phyloP scores from a whole-genome alignment of 208 protist species.

The Trypanosoma melophagium region DNA sequence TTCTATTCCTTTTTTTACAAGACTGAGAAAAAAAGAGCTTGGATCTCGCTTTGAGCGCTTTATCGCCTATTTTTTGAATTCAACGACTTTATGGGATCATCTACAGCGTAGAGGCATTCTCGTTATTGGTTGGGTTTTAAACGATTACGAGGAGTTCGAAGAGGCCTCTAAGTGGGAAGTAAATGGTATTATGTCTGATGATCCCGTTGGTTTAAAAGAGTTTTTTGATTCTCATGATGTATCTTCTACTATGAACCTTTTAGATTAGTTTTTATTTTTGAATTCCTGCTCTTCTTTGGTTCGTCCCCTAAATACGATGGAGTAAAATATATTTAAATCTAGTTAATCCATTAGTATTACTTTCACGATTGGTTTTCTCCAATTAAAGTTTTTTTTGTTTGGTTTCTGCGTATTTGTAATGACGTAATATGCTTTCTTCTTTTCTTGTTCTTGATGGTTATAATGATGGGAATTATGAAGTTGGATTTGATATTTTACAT shows the following conservation, averaged over 20 bases:
- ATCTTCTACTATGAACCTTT: slow-evolving; percentile 20
- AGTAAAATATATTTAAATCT: too few species aligned
- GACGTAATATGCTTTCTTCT: too few species aligned
- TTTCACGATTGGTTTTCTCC: neutral
- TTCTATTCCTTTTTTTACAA: slow-evolving; percentile 71
- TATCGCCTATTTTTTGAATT: slow-evolving; percentile 44
- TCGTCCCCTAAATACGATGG: neutral
- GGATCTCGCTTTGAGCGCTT: slow-evolving; percentile 24
- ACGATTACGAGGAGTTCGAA: slow-evolving; percentile 61
- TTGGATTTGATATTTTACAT: slow-evolving; percentile 5
- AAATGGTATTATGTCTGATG: slow-evolving; percentile 78
- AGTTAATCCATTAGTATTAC: too few species aligned
- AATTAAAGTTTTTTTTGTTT: too few species aligned
- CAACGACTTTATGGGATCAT: slow-evolving; percentile 68
- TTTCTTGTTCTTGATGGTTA: too few species aligned
- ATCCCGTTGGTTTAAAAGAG: slow-evolving; percentile 37
- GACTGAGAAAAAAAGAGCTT: slow-evolving; percentile 32
- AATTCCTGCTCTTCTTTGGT: slow-evolving; percentile 15
- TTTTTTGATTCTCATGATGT: slow-evolving; percentile 24
- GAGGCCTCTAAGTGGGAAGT: slow-evolving; percentile 51
- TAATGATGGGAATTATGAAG: too few species aligned
- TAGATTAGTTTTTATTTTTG: slow-evolving; percentile 23
- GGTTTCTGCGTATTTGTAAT: too few species aligned
- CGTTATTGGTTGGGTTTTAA: slow-evolving; percentile 79
- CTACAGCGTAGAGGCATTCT: slow-evolving; percentile 66